Base-by-base conservation (phyloP, 2,329 filamentous ascomycete genomes). In the Botrytis squamosa region DNA sequence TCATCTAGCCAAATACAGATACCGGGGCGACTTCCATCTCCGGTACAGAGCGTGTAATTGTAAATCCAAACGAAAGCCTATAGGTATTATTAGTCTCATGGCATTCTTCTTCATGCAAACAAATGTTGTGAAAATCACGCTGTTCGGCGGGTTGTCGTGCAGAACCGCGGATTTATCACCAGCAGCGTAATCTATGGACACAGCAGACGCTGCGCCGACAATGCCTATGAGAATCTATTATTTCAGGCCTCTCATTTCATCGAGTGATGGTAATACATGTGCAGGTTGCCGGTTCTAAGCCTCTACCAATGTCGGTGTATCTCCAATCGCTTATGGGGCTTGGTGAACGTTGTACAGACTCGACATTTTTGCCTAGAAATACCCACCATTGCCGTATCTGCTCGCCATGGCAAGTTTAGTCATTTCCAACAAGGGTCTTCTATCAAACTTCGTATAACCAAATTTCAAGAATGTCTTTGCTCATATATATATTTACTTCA, bases 381-480 rank as follows among this genome's bases (percentile, higher is more conserved):
- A 18, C 7, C 6, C 1, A 59, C 1, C 1, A 59, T 33, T 0
- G 1, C 18, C 3, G 29, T 29, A 0, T 36, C 3, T 9, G 14
- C 29, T 29, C 7, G 10, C 6, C 42, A 42, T 42, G 42, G 42
- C 42, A 42, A 42, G 4, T 18, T 42, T 42, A 9, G 38, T 40
- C 9, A 12, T 40, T 40, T 10, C 38, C 38, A 40, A 40, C 9
- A 40, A 40, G 38, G 38, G 38, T 40, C 38, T 40, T 40, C 38
- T 40, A 40, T 40, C 38, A 40, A 40, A 40, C 38, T 40, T 12
- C 12, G 10, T 40, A 40, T 9, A 10, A 40, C 10, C 12, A 40
- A 40, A 40, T 40, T 40, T 29, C 38, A 40, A 40, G 0, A 40
- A 40, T 40, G 38, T 40, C 38, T 40, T 40, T 40, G 38, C 10